A percentile compares a stretch with the other conserved stretches of the same genome.
Conservation (phyloP, 1,139 yeast species). For the Debaryomyces subglobosus region DNA sequence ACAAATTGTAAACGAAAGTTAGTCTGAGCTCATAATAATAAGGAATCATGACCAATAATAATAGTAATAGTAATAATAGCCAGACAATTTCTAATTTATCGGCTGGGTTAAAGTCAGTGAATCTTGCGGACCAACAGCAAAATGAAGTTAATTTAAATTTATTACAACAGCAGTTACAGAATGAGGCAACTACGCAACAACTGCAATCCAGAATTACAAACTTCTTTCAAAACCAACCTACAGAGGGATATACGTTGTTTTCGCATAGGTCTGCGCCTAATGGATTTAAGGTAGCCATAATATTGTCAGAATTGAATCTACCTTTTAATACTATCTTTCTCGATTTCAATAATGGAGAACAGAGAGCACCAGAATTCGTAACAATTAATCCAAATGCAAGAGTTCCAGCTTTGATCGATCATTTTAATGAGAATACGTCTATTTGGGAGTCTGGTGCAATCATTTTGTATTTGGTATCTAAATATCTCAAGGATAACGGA, state of each 20-base stretch:
- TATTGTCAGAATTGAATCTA: conserved; percentile 79
- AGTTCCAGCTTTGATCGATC: conserved; percentile 93
- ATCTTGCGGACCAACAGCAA: conserved; percentile 45
- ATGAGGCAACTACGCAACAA: conserved; percentile 38
- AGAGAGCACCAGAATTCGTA: conserved; percentile 90
- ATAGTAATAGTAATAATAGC: conserved; percentile 15
- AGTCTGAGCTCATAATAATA: background rate
- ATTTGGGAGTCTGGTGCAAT: conserved; percentile 97
- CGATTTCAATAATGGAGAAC: conserved; percentile 89
- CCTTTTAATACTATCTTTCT: conserved; percentile 81
- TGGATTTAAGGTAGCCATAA: conserved; percentile 94
- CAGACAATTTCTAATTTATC: conserved; percentile 48
- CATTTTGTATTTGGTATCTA: conserved; percentile 72
- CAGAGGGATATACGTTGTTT: conserved; percentile 83
- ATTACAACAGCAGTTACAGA: conserved; percentile 45
- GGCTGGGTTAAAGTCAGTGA: conserved; percentile 53
- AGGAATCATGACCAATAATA: conserved; percentile 10
- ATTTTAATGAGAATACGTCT: conserved; percentile 73
- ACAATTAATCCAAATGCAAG: conserved; percentile 92
- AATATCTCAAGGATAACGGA: conserved; percentile 68
- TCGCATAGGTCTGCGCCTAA: conserved; percentile 95
- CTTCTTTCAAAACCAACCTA: conserved; percentile 78
- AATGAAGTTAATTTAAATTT: conserved; percentile 44
- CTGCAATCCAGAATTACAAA: conserved; percentile 64
- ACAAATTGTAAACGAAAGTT: background rate